A percentile compares a stretch with the other conserved stretches of the same genome.
Evolutionary conservation across 129 eudicot species (phyloP).

Genomic region (Dittrichia graveolens): DNA sequence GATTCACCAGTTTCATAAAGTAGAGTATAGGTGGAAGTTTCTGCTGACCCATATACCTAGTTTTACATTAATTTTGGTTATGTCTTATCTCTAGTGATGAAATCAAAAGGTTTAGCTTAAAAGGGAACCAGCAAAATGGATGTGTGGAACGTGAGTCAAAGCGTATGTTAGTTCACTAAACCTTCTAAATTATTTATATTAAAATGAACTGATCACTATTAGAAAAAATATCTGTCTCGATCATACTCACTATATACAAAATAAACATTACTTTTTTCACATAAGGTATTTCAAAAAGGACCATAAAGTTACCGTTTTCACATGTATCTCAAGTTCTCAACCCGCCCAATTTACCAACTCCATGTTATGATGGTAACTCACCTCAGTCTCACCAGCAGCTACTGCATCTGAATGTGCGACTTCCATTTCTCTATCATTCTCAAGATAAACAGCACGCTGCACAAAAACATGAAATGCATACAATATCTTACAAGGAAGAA

Average conservation of each 20-base stretch:
- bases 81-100: background rate
- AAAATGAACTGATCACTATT: no score
- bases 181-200: no score
- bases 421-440: slow-evolving; percentile 93
- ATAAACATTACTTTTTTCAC: no score
- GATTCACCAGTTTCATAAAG: background rate
- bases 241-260: no score
- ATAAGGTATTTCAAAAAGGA: background rate
- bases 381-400: slow-evolving; percentile 96
- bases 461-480: slow-evolving; percentile 4
- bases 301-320: background rate
- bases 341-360: no score
- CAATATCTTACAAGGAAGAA: background rate
- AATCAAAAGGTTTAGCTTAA: background rate
- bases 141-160: no score
- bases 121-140: no score
- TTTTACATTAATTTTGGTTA: background rate
- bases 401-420: slow-evolving; percentile 97
- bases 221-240: no score
- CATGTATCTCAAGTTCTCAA: background rate
- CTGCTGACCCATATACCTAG: background rate
- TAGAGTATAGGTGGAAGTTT: slow-evolving; percentile 7
- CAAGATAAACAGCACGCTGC: slow-evolving; percentile 91
- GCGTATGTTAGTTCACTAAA: no score
- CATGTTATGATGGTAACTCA: slow-evolving; percentile 21